These are phyloP conservation scores for Mycena olivaceomarginata DNA, from an alignment of 768 basidiomycete genomes.

Conservation along the genomic window DNA sequence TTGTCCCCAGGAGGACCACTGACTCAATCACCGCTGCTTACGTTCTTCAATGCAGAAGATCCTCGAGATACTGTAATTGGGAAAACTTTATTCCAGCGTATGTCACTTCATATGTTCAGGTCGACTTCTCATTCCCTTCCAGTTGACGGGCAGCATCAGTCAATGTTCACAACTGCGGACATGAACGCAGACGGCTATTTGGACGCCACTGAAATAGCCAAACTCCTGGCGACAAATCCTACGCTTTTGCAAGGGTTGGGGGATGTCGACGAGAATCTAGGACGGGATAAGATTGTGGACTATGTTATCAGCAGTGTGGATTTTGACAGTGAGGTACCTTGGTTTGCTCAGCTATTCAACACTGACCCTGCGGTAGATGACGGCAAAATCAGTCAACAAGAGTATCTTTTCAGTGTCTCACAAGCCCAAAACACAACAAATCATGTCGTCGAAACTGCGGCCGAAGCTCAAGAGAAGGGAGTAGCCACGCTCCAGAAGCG, in stretches of 20 bases:
- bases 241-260: constrained; percentile 1
- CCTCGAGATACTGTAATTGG: constrained; percentile 23
- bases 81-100: constrained; percentile 24
- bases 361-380: not conserved
- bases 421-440: constrained; percentile 8
- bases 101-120: not conserved
- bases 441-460: not conserved
- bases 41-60: constrained; percentile 13
- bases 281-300: constrained; percentile 4
- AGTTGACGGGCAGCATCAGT: constrained; percentile 24
- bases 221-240: constrained; percentile 12
- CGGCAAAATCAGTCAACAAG: constrained; percentile 2
- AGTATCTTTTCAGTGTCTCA: not conserved
- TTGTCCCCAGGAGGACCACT: constrained; percentile 16
- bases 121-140: not conserved
- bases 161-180: constrained; percentile 19
- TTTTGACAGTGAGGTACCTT: not conserved
- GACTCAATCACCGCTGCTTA: constrained; percentile 15
- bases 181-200: constrained; percentile 26
- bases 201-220: constrained; percentile 14
- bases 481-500: not conserved
- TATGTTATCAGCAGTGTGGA: constrained; percentile 5
- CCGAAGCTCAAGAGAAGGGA: not conserved
- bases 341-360: not conserved
- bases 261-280: not conserved